Conservation (phyloP, 208 protist genomes). For the Acanthamoeba divionensis region DNA sequence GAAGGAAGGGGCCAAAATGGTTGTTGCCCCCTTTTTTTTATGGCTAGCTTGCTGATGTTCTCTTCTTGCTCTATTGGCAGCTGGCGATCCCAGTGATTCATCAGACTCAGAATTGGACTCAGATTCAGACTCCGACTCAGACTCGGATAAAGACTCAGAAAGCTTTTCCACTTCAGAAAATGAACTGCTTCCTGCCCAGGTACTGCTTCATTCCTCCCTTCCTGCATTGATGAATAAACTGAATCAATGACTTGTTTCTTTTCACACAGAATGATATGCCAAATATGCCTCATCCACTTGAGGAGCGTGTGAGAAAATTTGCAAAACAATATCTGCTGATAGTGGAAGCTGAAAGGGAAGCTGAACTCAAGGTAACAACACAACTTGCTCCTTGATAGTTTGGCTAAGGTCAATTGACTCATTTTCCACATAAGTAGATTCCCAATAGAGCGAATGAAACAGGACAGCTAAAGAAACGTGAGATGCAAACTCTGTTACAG, state of each 20-base stretch:
- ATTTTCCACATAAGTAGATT: not conserved
- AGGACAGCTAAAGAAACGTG: not conserved
- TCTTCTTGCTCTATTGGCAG: no score
- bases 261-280: no score
- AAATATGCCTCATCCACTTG: no score
- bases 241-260: not conserved
- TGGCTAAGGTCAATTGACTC: not conserved
- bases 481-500: not conserved
- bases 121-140: not conserved
- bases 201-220: not conserved
- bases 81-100: no score
- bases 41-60: no score
- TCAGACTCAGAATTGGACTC: not conserved
- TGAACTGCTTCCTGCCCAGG: not conserved
- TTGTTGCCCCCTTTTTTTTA: no score
- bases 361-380: not conserved
- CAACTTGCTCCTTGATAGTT: not conserved
- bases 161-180: not conserved
- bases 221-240: not conserved
- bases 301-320: no score
- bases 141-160: not conserved
- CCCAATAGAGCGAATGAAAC: not conserved
- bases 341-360: not conserved
- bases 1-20: no score
- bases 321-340: slow-evolving; percentile 1